Evolutionary conservation across 768 basidiomycete genomes (phyloP).

Genomic region (Calvatia gigantea): DNA sequence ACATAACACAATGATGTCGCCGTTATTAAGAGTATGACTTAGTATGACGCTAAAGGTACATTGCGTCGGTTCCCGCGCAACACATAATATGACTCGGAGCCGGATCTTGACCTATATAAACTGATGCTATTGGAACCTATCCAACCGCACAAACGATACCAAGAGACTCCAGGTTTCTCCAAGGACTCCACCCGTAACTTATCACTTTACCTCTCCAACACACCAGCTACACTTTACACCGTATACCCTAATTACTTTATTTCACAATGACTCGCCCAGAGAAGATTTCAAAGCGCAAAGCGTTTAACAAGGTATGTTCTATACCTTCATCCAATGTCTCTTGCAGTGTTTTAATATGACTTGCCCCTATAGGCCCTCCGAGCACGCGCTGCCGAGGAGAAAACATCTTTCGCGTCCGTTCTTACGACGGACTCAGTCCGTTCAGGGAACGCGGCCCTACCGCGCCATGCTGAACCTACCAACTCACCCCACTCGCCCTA

Average conservation of each 20-base stretch:
- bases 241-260: neutral
- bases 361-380: neutral
- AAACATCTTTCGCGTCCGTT: constrained; percentile 8
- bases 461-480: constrained; percentile 7
- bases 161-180: neutral
- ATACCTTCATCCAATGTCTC: neutral
- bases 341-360: neutral
- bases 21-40: neutral
- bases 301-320: constrained; percentile 7
- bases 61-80: neutral
- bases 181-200: neutral
- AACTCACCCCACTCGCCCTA: neutral
- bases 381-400: constrained; percentile 8
- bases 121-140: neutral
- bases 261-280: constrained; percentile 10
- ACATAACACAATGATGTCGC: neutral
- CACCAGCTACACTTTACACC: neutral
- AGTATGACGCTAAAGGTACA: neutral
- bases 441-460: constrained; percentile 2
- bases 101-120: neutral
- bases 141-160: neutral
- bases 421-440: neutral
- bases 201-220: neutral
- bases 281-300: constrained; percentile 10
- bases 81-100: constrained; percentile 2